Conservation (phyloP, 139 green algal species). For the Marvania coccoides region DNA sequence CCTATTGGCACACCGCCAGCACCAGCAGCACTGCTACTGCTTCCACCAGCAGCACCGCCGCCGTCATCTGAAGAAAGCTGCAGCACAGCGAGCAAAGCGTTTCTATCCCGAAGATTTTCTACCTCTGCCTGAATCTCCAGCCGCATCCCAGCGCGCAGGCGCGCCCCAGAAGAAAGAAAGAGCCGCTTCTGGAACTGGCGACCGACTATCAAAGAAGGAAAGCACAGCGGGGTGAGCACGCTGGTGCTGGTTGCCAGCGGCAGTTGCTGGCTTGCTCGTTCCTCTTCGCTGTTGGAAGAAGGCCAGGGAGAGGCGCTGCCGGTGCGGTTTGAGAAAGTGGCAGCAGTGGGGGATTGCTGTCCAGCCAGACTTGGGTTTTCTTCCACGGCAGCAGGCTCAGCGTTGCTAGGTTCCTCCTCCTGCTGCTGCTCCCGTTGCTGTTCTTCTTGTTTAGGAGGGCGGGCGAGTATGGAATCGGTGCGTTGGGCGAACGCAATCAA, state of each 20-base stretch:
- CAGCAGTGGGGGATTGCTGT: background rate
- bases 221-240: background rate
- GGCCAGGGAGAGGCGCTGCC: background rate
- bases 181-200: constrained; percentile 2
- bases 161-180: too few relatives aligned
- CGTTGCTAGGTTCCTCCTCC: background rate
- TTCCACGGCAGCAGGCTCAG: background rate
- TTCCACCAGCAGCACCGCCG: too few relatives aligned
- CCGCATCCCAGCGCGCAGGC: background rate
- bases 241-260: background rate
- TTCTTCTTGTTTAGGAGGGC: background rate
- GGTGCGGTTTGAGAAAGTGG: background rate
- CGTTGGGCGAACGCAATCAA: constrained; percentile 4
- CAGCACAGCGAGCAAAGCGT: constrained; percentile 25
- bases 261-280: background rate
- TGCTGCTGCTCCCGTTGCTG: constrained; percentile 1
- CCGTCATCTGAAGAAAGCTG: background rate
- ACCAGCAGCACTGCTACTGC: background rate
- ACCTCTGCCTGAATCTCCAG: constrained; percentile 3
- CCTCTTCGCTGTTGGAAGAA: background rate
- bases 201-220: constrained; percentile 8
- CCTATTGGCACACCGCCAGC: constrained; percentile 11
- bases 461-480: background rate
- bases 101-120: constrained; percentile 13
- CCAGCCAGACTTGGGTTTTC: background rate